Conservation (phyloP, 805 yeast genomes). For the Cyberlindnera lachancei region DNA sequence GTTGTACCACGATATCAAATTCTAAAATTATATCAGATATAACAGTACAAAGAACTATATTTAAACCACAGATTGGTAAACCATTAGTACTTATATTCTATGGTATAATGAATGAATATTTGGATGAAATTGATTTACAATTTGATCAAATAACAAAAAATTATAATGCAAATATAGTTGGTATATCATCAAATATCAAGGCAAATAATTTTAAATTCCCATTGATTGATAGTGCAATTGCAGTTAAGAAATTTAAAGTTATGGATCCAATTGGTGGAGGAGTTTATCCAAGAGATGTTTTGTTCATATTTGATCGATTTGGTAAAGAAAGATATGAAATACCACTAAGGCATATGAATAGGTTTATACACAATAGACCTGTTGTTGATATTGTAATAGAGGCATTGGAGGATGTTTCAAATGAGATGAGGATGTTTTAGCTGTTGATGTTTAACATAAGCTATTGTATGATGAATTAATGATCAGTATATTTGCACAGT, state of each 20-base stretch:
- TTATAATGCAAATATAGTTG: slow-evolving; percentile 13
- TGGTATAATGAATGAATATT: slow-evolving; percentile 14
- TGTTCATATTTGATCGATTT: slow-evolving; percentile 15
- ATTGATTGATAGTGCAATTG: slow-evolving; percentile 9
- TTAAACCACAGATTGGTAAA: slow-evolving; percentile 4
- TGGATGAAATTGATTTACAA: slow-evolving; percentile 7
- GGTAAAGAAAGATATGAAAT: slow-evolving; percentile 14
- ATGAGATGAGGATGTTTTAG: neutral
- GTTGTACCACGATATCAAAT: too few relatives aligned
- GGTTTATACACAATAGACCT: slow-evolving; percentile 5
- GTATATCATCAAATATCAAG: slow-evolving; percentile 13
- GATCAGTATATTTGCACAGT: too few relatives aligned
- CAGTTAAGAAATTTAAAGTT: slow-evolving; percentile 14
- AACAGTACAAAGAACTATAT: slow-evolving; percentile 4
- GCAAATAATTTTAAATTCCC: slow-evolving; percentile 14
- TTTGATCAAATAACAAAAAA: slow-evolving; percentile 1
- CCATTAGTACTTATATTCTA: slow-evolving; percentile 18
- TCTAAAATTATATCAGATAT: too few relatives aligned
- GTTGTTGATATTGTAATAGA: slow-evolving; percentile 14
- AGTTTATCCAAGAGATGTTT: slow-evolving; percentile 20
- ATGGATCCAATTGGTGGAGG: slow-evolving; percentile 25
- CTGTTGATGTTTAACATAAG: too few relatives aligned
- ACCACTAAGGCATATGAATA: slow-evolving; percentile 9
- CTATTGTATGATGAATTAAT: too few relatives aligned
- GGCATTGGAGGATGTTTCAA: slow-evolving; percentile 12